Percentiles rank a stretch among this genome's conserved stretches.
phyloP scores from a whole-genome alignment of 2,329 filamentous ascomycete species.

The Scedosporium boydii region DNA sequence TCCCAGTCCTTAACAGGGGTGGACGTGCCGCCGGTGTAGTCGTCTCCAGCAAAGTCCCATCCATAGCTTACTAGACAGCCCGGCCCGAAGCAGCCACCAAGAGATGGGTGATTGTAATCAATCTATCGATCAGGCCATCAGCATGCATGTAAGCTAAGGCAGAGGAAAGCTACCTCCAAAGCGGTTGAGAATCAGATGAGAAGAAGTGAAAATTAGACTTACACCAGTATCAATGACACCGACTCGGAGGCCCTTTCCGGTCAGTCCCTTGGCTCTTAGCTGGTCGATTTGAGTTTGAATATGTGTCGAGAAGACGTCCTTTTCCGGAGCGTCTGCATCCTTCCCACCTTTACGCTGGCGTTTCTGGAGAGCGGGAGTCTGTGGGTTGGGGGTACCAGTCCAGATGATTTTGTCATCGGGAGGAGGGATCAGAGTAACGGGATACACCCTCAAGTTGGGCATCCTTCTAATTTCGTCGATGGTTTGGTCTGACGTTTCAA shows the following conservation, averaged over 20 bases:
- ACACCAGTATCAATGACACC: conserved; percentile 45
- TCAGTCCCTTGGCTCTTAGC: conserved; percentile 36
- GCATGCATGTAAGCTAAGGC: neutral
- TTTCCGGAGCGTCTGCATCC: conserved; percentile 9
- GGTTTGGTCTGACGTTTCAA: conserved; percentile 31
- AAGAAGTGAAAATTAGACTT: conserved; percentile 17
- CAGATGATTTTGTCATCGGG: conserved; percentile 34
- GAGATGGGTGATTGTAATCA: conserved; percentile 53
- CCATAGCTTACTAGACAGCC: conserved; percentile 50
- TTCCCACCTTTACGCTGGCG: conserved; percentile 1
- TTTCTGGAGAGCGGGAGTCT: conserved; percentile 1
- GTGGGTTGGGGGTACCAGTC: conserved; percentile 21
- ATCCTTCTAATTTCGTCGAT: conserved; percentile 29
- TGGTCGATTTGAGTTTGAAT: conserved; percentile 48
- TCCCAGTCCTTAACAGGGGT: conserved; percentile 34
- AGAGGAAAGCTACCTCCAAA: neutral
- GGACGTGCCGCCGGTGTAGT: conserved; percentile 29
- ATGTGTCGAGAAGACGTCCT: conserved; percentile 38
- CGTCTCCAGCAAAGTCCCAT: conserved; percentile 48
- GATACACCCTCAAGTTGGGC: conserved; percentile 39
- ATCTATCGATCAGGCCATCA: conserved; percentile 23
- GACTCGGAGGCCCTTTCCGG: conserved; percentile 42
- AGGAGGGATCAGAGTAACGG: conserved; percentile 33
- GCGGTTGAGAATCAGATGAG: neutral
- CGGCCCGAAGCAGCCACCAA: conserved; percentile 54